Evolutionary conservation across 2,329 filamentous ascomycete species (phyloP).

Genomic region (Fusarium cyanostomum): DNA sequence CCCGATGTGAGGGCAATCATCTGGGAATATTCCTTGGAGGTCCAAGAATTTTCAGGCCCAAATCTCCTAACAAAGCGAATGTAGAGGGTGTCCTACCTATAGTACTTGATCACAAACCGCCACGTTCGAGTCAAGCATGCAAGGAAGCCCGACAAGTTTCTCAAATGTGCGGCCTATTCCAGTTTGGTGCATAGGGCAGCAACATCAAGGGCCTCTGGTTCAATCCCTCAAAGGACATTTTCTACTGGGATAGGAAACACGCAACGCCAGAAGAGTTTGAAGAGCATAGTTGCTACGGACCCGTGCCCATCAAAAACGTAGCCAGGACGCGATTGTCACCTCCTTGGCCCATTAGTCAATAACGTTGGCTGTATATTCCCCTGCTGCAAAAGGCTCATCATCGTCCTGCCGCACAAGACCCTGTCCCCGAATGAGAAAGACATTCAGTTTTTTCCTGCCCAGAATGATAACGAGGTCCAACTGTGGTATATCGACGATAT

Average conservation of each 20-base stretch:
- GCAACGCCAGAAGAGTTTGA: no score
- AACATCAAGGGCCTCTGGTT: background rate
- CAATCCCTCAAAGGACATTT: background rate
- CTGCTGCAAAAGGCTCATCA: background rate
- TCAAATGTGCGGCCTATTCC: background rate
- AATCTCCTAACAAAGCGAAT: no score
- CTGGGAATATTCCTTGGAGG: background rate
- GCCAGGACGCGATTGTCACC: background rate
- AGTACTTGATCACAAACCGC: background rate
- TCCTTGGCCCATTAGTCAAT: background rate
- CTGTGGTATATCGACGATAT: background rate
- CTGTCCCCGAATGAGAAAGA: background rate
- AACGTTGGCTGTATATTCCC: background rate
- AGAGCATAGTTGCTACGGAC: no score
- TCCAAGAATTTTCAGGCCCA: background rate
- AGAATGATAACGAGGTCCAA: accelerated
- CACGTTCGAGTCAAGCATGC: background rate
- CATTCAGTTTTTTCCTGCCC: background rate
- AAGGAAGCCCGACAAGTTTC: background rate
- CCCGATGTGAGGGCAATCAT: background rate
- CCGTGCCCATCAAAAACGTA: background rate
- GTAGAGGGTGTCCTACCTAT: background rate
- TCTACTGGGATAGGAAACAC: background rate
- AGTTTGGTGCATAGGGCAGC: background rate
- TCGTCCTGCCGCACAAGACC: background rate